Evolutionary conservation across 768 basidiomycete genomes (phyloP).

Genomic region (Boletellus sp.): DNA sequence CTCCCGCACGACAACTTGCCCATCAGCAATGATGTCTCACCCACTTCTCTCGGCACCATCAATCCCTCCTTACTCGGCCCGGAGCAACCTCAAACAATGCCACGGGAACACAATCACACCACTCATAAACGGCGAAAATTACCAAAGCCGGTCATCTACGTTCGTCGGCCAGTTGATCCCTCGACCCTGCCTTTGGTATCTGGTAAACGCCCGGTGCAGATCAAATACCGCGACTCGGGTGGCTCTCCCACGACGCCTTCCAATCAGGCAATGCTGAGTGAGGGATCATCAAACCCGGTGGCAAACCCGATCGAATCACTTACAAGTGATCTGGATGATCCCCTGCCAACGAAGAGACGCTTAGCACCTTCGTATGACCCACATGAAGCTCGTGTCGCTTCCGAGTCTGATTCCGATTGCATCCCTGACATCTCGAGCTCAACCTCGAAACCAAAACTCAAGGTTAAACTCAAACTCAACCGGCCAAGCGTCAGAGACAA

Average conservation of each 20-base stretch:
- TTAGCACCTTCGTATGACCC: constrained; percentile 17
- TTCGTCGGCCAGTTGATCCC: constrained; percentile 27
- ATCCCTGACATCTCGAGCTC: constrained; percentile 11
- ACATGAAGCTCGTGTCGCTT: neutral
- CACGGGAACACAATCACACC: neutral
- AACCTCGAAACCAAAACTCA: too few relatives aligned
- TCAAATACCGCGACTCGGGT: constrained; percentile 27
- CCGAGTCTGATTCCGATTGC: constrained; percentile 15
- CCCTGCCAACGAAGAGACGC: constrained; percentile 1
- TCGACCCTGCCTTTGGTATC: constrained; percentile 17
- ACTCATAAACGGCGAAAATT: constrained; percentile 11
- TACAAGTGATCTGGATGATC: neutral
- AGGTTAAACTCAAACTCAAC: constrained; percentile 3
- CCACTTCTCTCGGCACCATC: constrained; percentile 19
- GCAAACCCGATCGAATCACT: neutral
- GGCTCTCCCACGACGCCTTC: neutral
- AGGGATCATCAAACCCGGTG: neutral
- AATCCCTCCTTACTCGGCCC: constrained; percentile 29
- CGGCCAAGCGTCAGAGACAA: neutral
- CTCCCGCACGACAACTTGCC: neutral
- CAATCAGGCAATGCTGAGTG: neutral
- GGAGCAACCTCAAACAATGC: constrained; percentile 1
- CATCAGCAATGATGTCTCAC: neutral
- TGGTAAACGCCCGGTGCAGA: constrained; percentile 26
- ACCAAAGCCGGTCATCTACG: constrained; percentile 27